phyloP scores from a whole-genome alignment of 1,139 yeast genomes.

The Torulaspora globosa region DNA sequence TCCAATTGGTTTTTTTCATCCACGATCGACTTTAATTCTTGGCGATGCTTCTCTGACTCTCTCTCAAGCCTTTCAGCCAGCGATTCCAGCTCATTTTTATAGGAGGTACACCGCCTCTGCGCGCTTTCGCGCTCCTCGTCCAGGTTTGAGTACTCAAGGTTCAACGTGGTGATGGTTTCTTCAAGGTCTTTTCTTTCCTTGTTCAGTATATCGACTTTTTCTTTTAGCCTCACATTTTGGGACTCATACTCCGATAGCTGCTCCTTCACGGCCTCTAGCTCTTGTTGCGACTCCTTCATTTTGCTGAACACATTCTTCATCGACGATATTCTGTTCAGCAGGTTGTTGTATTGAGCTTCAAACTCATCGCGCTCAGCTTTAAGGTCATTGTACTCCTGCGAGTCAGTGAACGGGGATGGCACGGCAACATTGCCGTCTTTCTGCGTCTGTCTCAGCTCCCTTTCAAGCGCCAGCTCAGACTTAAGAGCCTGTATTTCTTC shows the following conservation, averaged over 20 bases:
- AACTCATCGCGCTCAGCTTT: constrained; percentile 61
- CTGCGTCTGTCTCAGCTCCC: background rate
- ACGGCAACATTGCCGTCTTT: constrained; percentile 3
- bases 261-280: constrained; percentile 56
- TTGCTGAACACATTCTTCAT: constrained; percentile 74
- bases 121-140: constrained; percentile 67
- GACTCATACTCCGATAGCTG: constrained; percentile 39
- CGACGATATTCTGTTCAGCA: constrained; percentile 68
- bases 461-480: constrained; percentile 23
- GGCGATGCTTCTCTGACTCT: constrained; percentile 20
- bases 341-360: constrained; percentile 68
- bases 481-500: constrained; percentile 31
- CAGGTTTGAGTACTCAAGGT: constrained; percentile 51
- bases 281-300: constrained; percentile 72
- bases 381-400: constrained; percentile 40
- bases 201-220: constrained; percentile 28
- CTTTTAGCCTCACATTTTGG: constrained; percentile 38
- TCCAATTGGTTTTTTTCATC: constrained; percentile 27
- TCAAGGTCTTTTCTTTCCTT: constrained; percentile 37
- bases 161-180: constrained; percentile 41
- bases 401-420: constrained; percentile 27
- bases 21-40: constrained; percentile 22
- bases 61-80: constrained; percentile 27
- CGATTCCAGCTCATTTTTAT: constrained; percentile 22
- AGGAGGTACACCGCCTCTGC: constrained; percentile 41